Evolutionary conservation across 805 yeast species (phyloP).

Genomic region (Saccharomycopsis sp.): DNA sequence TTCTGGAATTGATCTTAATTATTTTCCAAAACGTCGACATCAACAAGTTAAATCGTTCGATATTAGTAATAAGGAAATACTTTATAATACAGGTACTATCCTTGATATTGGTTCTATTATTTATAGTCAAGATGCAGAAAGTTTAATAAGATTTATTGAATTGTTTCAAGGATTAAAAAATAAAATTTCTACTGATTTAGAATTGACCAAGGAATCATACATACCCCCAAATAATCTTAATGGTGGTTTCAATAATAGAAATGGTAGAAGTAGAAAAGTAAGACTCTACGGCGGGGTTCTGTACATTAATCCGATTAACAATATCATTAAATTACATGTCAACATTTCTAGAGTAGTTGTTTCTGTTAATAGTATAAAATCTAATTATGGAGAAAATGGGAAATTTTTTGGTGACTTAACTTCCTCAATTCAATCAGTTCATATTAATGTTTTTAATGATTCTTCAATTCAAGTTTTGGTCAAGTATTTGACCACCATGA

Average conservation of each 20-base stretch:
- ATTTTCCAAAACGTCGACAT: background rate
- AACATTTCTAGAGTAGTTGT: conserved; percentile 1
- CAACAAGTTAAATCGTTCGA: conserved; percentile 7
- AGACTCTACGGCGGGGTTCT: conserved; percentile 8
- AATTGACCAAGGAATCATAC: background rate
- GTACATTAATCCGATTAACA: background rate
- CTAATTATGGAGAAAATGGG: no score
- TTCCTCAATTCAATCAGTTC: background rate
- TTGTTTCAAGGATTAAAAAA: background rate
- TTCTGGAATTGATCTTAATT: background rate
- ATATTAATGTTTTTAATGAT: conserved; percentile 10
- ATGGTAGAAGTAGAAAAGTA: conserved; percentile 6
- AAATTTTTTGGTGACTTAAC: conserved; percentile 10
- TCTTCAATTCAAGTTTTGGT: conserved; percentile 8
- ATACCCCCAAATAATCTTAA: background rate
- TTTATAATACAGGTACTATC: conserved; percentile 1
- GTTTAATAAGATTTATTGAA: background rate
- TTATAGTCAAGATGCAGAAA: background rate
- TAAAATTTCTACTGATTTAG: background rate
- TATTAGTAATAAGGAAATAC: conserved; percentile 5
- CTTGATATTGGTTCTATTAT: conserved; percentile 1
- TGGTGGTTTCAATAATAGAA: background rate
- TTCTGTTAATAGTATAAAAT: background rate
- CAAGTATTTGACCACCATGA: conserved; percentile 15
- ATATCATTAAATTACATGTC: conserved; percentile 5